phyloP scores from a whole-genome alignment of 2,329 filamentous ascomycete species.

The Penicillium expansum region DNA sequence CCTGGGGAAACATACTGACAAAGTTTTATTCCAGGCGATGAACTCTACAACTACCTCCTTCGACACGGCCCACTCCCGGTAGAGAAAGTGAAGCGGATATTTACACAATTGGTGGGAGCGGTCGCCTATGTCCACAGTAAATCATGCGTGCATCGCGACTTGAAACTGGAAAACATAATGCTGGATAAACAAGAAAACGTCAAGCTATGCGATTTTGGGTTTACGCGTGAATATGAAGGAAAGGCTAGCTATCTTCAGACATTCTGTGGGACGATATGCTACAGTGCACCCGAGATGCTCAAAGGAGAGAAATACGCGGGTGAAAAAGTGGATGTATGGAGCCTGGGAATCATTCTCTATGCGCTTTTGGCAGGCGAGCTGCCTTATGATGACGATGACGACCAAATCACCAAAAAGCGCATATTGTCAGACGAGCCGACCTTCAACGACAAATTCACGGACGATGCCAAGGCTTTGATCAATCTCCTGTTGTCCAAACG shows the following conservation, averaged over 20 bases:
- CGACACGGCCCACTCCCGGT: slow-evolving; percentile 79
- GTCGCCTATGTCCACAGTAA: slow-evolving; percentile 94
- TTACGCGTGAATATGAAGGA: slow-evolving; percentile 95
- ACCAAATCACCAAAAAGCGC: slow-evolving; percentile 76
- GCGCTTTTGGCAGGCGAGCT: slow-evolving; percentile 77
- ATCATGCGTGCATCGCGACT: slow-evolving; percentile 91
- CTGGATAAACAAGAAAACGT: slow-evolving; percentile 97
- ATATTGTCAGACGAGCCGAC: slow-evolving; percentile 84
- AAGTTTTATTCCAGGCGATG: slow-evolving; percentile 64
- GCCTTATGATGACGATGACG: slow-evolving; percentile 95
- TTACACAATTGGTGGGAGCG: slow-evolving; percentile 90
- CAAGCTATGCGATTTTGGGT: slow-evolving; percentile 96
- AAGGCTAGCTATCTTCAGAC: slow-evolving; percentile 93
- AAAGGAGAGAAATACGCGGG: slow-evolving; percentile 97
- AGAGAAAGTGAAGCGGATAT: slow-evolving; percentile 89
- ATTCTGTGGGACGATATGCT: slow-evolving; percentile 96
- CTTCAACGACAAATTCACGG: slow-evolving; percentile 75
- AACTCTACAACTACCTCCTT: slow-evolving; percentile 94
- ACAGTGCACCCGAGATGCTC: slow-evolving; percentile 97
- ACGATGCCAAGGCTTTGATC: slow-evolving; percentile 74
- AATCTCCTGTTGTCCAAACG: slow-evolving; percentile 84
- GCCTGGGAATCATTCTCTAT: slow-evolving; percentile 86
- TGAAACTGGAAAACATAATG: slow-evolving; percentile 95
- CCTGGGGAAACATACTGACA: not conserved
- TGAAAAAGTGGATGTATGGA: slow-evolving; percentile 98